Conservation (phyloP, 2,329 filamentous ascomycete species). For the Zarea fungicola region DNA sequence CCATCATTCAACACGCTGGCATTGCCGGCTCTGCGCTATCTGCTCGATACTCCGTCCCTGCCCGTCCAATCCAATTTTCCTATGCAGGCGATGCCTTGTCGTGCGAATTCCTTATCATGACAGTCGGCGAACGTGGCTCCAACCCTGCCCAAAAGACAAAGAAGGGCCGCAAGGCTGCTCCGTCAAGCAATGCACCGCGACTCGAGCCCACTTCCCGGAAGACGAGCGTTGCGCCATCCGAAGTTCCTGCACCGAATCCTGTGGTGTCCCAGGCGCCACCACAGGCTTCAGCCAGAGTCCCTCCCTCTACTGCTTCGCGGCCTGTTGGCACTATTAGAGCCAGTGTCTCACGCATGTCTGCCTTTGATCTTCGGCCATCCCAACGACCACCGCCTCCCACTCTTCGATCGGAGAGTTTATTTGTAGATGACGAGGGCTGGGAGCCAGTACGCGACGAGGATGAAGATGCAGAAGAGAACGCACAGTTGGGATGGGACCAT, state of each 20-base stretch:
- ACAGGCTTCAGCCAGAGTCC: conserved; percentile 23
- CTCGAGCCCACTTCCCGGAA: conserved; percentile 46
- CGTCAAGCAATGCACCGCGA: conserved; percentile 30
- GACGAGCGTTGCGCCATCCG: conserved; percentile 34
- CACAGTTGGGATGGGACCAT: conserved; percentile 69
- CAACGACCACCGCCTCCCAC: conserved; percentile 52
- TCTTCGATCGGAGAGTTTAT: conserved; percentile 61
- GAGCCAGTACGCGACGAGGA: conserved; percentile 59
- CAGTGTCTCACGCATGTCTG: conserved; percentile 29
- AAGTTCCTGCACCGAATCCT: conserved; percentile 19
- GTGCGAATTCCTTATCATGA: conserved; percentile 80
- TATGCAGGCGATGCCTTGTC: conserved; percentile 64
- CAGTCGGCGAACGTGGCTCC: conserved; percentile 60
- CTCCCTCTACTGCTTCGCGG: conserved; percentile 27
- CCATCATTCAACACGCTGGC: conserved; percentile 71
- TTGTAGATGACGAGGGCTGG: conserved; percentile 74
- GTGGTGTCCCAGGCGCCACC: conserved; percentile 11
- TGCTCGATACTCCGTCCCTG: conserved; percentile 66
- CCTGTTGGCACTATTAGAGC: conserved; percentile 29
- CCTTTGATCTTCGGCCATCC: conserved; percentile 46
- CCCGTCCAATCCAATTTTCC: conserved; percentile 65
- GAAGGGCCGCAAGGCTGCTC: conserved; percentile 37
- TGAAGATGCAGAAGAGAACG: conserved; percentile 59
- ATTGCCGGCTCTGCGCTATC: conserved; percentile 61
- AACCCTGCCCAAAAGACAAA: conserved; percentile 44